A percentile compares a stretch with the other conserved stretches of the same genome.
Conservation (phyloP, 1,139 yeast species). For the Taphrina sp. region DNA sequence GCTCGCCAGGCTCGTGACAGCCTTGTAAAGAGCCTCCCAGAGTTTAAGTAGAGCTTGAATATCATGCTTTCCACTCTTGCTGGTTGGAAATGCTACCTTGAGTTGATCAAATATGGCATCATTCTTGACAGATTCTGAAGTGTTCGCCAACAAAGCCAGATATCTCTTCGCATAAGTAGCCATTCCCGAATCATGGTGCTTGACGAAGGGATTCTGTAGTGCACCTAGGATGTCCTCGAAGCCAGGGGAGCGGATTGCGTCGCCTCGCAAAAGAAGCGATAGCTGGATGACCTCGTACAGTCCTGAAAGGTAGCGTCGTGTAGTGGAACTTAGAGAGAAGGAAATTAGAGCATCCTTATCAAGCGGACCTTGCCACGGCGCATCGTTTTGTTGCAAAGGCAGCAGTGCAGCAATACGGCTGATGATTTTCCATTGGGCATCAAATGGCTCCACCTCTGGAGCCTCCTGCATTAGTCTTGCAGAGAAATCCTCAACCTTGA, state of each 20-base stretch:
- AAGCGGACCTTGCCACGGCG: constrained; percentile 67
- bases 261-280: constrained; percentile 58
- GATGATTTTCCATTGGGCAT: constrained; percentile 49
- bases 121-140: constrained; percentile 33
- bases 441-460: constrained; percentile 43
- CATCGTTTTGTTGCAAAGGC: constrained; percentile 55
- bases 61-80: constrained; percentile 47
- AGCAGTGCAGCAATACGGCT: constrained; percentile 61
- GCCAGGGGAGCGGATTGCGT: constrained; percentile 49
- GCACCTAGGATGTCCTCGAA: constrained; percentile 60
- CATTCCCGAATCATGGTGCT: constrained; percentile 48
- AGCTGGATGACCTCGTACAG: constrained; percentile 56
- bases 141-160: constrained; percentile 42
- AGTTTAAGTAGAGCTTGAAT: constrained; percentile 50
- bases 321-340: constrained; percentile 62
- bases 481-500: constrained; percentile 33
- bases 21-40: constrained; percentile 43
- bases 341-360: constrained; percentile 63
- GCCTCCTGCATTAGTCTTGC: constrained; percentile 42
- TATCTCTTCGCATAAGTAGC: constrained; percentile 48
- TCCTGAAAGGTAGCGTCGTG: constrained; percentile 55
- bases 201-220: constrained; percentile 60
- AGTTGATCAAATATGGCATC: constrained; percentile 26
- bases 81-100: constrained; percentile 42
- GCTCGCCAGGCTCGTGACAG: constrained; percentile 45